Base-by-base conservation (phyloP, 179 eudicot genomes). In the Corrigiola litoralis region DNA sequence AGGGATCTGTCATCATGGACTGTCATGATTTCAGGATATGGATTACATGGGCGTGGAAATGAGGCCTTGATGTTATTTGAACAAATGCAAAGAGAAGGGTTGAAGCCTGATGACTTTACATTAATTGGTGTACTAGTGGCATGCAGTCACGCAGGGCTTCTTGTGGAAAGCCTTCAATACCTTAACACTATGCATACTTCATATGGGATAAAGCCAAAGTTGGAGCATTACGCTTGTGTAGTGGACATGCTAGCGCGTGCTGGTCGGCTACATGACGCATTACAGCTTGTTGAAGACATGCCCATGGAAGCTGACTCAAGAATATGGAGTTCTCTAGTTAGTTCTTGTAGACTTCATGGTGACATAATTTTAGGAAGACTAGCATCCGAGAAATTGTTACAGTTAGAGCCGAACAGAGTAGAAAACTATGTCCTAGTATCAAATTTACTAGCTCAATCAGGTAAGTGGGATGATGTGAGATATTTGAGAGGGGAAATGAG, bases 231-330 rank as follows among this genome's bases (percentile, higher is more conserved):
- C 63, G 71, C 95, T 18, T 88, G 95, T 76, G 83, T 88, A 0
- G 77, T 84, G 56, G 95, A 88, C 79, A 85, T 88, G 86, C 77
- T 90, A 4, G 92, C 87, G 34, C 87, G 94, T 54, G 84, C 87
- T 52, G 86, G 90, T 23, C 73, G 57, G 56, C 60, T 90, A 20
- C 20, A 53, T 5, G 87, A 88, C 27, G 97, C 96, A 67, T 44
- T 80, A 49, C 65, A 72, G 29, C 65, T 91, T 67, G 52, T 82
- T 10, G 64, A 72, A 60, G 59, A 66, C 58, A 86, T 83, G 90
- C 79, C 85, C 36, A 55, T 50, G 76, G 71, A 79, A 54, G 82
- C 94, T 18, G 92, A 86, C 61, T 66, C 76, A 29, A 79, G 72
- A 61, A 77, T 91, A 51, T 91, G 85, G 85, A 74, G 79, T 68